Base-by-base conservation (phyloP, 441 rosid species). In the Syzygium syzygioides region DNA sequence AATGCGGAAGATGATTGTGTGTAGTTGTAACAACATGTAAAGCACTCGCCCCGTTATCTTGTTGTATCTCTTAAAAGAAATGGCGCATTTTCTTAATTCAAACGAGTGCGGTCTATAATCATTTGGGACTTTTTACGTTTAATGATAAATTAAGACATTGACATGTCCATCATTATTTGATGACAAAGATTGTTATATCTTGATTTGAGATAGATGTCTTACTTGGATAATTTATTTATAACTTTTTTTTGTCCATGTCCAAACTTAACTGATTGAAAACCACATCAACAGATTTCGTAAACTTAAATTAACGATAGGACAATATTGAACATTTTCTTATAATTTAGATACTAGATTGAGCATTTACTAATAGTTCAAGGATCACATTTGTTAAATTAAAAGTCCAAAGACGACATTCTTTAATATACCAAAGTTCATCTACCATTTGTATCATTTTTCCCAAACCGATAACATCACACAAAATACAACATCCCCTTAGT, bases 241-340 rank as follows among this genome's bases (percentile, higher is more conserved):
- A 55, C 11, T 55, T 7, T 20, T 62, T n/a, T 6, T 64, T 64
- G 20, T 64, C 41, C 41, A 30, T 3, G 6, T 64, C 32, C 41
- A 8, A 30, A 30, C 37, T 64, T 64, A 30, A 64, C 12, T 30
- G 4, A 64, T 64, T 0, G 0, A 0, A 64, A 64, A 64, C 0
- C 41, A 17, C 9, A 64, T 64, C 17, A 30, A 37, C 23, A 30
- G 2, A 30, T 15, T 30, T 15, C 1, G 19, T 64, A 30, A 64
- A 64, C 32, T 64, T 64, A 37, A 64, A 30, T 30, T 0, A 17
- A 0, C 0, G 3, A 62, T 30, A 64, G 9, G 6, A 64, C 7
- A 12, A 64, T 37, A 64, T 8, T 64, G 20, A 64, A 30, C 1
- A 8, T 30, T 30, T n/a, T 30, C 2, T 4, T 64, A 64, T 64